Conservation (phyloP, 768 basidiomycete species). For the Tubosaeta sp. region DNA sequence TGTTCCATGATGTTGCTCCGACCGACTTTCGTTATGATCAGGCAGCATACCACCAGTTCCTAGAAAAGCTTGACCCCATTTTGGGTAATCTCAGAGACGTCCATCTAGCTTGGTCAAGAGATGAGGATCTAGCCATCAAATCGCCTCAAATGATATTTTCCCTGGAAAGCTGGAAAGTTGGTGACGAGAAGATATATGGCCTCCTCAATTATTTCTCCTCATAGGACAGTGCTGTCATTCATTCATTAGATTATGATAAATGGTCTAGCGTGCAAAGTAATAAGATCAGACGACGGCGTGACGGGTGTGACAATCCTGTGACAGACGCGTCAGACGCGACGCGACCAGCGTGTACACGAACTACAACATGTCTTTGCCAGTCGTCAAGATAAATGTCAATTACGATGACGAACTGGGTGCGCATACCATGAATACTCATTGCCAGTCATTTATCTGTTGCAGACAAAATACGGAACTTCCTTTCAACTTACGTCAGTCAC, state of each 20-base stretch:
- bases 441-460: constrained; percentile 6
- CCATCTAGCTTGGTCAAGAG: constrained; percentile 29
- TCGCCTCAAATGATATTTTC: constrained; percentile 26
- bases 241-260: background rate
- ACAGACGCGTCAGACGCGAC: constrained; percentile 21
- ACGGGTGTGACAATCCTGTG: constrained; percentile 19
- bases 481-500: constrained; percentile 61
- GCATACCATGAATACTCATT: background rate
- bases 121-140: constrained; percentile 17
- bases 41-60: constrained; percentile 35
- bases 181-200: constrained; percentile 16
- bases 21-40: constrained; percentile 41
- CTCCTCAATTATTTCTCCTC: constrained; percentile 19
- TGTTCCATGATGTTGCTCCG: constrained; percentile 44
- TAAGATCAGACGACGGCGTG: constrained; percentile 8
- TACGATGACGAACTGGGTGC: constrained; percentile 73
- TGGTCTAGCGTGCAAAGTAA: background rate
- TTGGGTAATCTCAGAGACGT: constrained; percentile 45
- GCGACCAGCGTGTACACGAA: constrained; percentile 4
- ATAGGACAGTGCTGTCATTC: background rate
- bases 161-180: constrained; percentile 28
- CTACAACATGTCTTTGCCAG: constrained; percentile 59
- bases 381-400: constrained; percentile 54
- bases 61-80: constrained; percentile 39
- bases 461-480: constrained; percentile 70